Evolutionary conservation across 129 eudicot genomes (phyloP), one percentile per base, ranked within the genome.

Genomic region (Chrysanthemum lavandulifolium): DNA sequence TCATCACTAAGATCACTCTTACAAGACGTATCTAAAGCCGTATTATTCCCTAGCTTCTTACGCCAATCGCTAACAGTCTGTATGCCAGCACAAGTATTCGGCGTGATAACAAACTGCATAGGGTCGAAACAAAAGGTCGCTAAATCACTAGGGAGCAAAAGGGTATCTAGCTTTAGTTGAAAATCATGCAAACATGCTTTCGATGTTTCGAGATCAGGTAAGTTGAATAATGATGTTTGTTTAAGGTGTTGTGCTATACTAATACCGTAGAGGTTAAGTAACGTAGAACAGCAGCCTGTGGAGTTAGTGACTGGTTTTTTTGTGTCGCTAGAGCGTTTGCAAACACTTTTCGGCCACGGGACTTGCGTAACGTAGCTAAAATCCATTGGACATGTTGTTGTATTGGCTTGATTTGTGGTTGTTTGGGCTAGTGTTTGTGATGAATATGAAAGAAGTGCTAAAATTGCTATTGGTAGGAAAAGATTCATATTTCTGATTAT

Each of bases 121-220:
- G 98, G 98, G 67, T 85, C 85, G 61, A 89, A 83, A 48, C 94
- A 92, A 4, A 73, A 5, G 54, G 88, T 79, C 3, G 90, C 77
- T 19, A 92, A 60, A 62, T 89, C 68, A 12, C 65, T 25, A 18
- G 86, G 83, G 5, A 92, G 67, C 13, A 79, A 66, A 0, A 89
- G 69, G 3, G 86, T 59, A 27, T 53, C 69, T 18, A 92, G 84
- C 43, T 80, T 82, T 1, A 68, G 40, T 14, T 90, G 95, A 40
- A 85, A 90, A 73, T 83, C 91, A 13, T 78, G 15, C 1, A 90
- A 75, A 83, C 97, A 90, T 6, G 89, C 72, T 23, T 69, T 36
- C 10, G 95, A 85, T 21, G 89, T 85, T 13, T 81, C 82, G 4
- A 87, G 31, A 67, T 87, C 70, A 11, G 86, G 87, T 11, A 87